phyloP scores from a whole-genome alignment of 306 rosid species.

The Medicago arabica region DNA sequence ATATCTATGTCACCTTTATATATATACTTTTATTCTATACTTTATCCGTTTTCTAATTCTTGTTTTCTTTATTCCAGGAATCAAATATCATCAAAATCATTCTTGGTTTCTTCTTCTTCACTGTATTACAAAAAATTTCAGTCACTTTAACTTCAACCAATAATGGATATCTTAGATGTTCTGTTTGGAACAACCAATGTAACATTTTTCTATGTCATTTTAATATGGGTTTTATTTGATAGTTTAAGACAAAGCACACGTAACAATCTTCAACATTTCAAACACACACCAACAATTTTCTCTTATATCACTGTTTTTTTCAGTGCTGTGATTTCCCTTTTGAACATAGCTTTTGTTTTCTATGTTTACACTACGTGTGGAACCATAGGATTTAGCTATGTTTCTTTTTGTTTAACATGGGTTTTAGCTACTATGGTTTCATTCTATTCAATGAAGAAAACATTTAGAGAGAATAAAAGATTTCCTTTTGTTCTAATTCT shows the following conservation, averaged over 20 bases:
- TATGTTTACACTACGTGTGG: slow-evolving; percentile 43
- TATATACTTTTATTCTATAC: neutral
- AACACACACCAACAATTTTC: slow-evolving; percentile 33
- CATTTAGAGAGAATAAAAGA: slow-evolving; percentile 31
- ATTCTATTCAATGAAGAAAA: slow-evolving; percentile 47
- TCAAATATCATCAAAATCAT: neutral
- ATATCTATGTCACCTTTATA: neutral
- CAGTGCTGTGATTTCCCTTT: slow-evolving; percentile 49
- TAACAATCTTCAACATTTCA: neutral
- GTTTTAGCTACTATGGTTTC: slow-evolving; percentile 58
- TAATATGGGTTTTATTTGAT: slow-evolving; percentile 64
- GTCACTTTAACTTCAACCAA: neutral
- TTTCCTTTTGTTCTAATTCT: slow-evolving; percentile 66
- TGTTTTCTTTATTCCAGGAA: neutral
- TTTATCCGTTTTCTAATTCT: neutral
- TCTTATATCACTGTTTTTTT: slow-evolving; percentile 39
- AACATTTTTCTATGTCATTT: slow-evolving; percentile 54
- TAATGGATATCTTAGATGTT: slow-evolving; percentile 44
- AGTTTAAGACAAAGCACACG: slow-evolving; percentile 47
- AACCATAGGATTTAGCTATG: slow-evolving; percentile 36
- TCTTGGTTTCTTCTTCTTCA: neutral
- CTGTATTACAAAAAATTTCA: neutral
- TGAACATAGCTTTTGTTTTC: slow-evolving; percentile 54
- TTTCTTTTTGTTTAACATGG: slow-evolving; percentile 64
- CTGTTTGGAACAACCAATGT: slow-evolving; percentile 50